Conservation (phyloP, 2,329 filamentous ascomycete genomes). For the Venturia effusa region DNA sequence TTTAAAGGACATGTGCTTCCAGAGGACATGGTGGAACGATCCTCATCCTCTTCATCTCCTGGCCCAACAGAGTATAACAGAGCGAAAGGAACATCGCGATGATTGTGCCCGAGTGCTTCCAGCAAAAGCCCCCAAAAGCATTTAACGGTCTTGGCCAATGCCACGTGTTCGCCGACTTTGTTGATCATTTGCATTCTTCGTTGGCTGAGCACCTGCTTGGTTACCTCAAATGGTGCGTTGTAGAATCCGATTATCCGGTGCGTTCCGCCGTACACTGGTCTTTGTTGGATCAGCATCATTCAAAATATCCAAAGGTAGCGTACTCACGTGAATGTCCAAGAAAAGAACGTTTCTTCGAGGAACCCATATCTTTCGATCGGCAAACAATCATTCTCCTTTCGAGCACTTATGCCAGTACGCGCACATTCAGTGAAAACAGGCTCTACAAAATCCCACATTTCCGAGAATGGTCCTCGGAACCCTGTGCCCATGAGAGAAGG, state of each 20-base stretch:
- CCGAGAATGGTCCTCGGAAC: slow-evolving; percentile 24
- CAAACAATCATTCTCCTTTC: slow-evolving; percentile 21
- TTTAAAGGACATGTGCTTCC: slow-evolving; percentile 9
- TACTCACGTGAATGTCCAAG: slow-evolving; percentile 29
- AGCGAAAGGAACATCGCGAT: slow-evolving; percentile 10
- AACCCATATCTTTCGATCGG: slow-evolving; percentile 18
- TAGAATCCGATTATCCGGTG: slow-evolving; percentile 22
- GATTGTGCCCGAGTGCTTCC: slow-evolving; percentile 7
- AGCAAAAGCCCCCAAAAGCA: slow-evolving; percentile 35
- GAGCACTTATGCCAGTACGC: slow-evolving; percentile 19
- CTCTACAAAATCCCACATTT: slow-evolving; percentile 30
- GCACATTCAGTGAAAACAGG: slow-evolving; percentile 21
- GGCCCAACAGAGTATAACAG: slow-evolving; percentile 9
- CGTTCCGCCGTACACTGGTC: slow-evolving; percentile 28
- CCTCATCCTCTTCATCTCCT: slow-evolving; percentile 7
- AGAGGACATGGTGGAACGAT: slow-evolving; percentile 8
- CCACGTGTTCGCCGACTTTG: slow-evolving; percentile 25
- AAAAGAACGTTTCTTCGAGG: slow-evolving; percentile 23
- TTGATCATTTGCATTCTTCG: slow-evolving; percentile 28
- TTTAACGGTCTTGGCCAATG: slow-evolving; percentile 19
- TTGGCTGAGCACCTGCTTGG: slow-evolving; percentile 26
- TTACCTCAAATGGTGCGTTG: slow-evolving; percentile 27
- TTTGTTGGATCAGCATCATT: not conserved
- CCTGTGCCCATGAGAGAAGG: slow-evolving; percentile 25
- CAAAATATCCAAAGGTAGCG: not conserved